These are phyloP conservation scores for Mucor plumbeus DNA, from an alignment of 371 early-diverging fungal genomes.

Conservation along the genomic window DNA sequence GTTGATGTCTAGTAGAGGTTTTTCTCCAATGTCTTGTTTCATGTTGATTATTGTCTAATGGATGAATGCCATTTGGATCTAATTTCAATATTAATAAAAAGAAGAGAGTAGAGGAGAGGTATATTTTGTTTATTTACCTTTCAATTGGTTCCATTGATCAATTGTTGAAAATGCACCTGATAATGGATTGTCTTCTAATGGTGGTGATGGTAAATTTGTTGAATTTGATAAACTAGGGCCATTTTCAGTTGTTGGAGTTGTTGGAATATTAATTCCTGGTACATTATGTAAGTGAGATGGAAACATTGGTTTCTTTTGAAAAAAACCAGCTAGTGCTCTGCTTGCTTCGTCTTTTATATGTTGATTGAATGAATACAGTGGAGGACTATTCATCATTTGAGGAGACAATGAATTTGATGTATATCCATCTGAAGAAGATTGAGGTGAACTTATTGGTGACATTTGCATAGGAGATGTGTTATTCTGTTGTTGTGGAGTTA, in stretches of 20 bases:
- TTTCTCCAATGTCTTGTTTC: constrained; percentile 26
- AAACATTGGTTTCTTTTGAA: constrained; percentile 8
- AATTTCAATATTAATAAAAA: neutral
- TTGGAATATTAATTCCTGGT: constrained; percentile 37
- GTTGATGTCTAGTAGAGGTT: constrained; percentile 21
- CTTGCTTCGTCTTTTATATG: constrained; percentile 22
- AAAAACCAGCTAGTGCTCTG: constrained; percentile 22
- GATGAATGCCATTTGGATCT: constrained; percentile 12
- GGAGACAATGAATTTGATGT: constrained; percentile 28
- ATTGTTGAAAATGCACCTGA: constrained; percentile 20
- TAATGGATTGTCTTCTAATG: constrained; percentile 20
- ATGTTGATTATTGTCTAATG: constrained; percentile 7
- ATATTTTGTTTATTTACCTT: constrained; percentile 6
- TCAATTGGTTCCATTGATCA: constrained; percentile 29
- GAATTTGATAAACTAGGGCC: neutral
- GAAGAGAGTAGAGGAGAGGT: neutral
- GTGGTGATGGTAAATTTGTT: constrained; percentile 23
- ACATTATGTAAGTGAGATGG: constrained; percentile 20
- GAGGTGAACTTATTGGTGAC: constrained; percentile 28
- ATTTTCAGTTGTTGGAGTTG: constrained; percentile 25
- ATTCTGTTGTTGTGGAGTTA: constrained; percentile 7
- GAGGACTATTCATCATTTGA: constrained; percentile 18
- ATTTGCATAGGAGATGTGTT: constrained; percentile 20
- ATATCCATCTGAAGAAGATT: constrained; percentile 30
- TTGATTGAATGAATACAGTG: constrained; percentile 7